These are phyloP conservation scores for Aureobasidium uvarum DNA, from an alignment of 2,329 filamentous ascomycete genomes.

Conservation along the genomic window DNA sequence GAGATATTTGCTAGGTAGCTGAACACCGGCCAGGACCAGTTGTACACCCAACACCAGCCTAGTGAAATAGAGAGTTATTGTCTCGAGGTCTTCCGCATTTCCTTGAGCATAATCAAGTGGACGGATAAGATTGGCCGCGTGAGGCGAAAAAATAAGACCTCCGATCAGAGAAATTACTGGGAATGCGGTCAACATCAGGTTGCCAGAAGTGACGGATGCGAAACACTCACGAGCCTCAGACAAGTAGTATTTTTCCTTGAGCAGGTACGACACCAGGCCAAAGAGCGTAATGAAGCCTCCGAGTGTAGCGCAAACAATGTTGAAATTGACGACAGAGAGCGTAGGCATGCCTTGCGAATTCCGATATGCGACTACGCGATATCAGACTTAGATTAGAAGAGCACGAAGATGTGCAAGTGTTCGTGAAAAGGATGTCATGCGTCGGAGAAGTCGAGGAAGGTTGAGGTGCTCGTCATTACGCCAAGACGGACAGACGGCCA, in stretches of 20 bases:
- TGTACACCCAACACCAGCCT: constrained; percentile 87
- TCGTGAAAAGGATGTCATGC: not conserved
- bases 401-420: not conserved
- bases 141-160: constrained; percentile 74
- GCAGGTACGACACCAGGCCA: constrained; percentile 81
- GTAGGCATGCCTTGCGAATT: constrained; percentile 53
- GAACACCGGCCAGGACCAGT: constrained; percentile 82
- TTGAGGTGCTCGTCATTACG: not conserved
- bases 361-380: not conserved
- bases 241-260: constrained; percentile 87
- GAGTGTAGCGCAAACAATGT: constrained; percentile 74
- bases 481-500: not conserved
- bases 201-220: not conserved
- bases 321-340: constrained; percentile 71
- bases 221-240: constrained; percentile 75
- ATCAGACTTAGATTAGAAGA: not conserved
- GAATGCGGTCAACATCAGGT: not conserved
- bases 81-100: constrained; percentile 59
- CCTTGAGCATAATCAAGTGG: constrained; percentile 69
- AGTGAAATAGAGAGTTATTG: constrained; percentile 78
- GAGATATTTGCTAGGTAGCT: constrained; percentile 80
- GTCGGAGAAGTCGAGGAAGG: not conserved
- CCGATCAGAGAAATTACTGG: constrained; percentile 79
- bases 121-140: constrained; percentile 71
- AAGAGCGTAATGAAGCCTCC: constrained; percentile 91